Base-by-base conservation (phyloP, 1,284 basidiomycete genomes). In the Volvariella volvacea region DNA sequence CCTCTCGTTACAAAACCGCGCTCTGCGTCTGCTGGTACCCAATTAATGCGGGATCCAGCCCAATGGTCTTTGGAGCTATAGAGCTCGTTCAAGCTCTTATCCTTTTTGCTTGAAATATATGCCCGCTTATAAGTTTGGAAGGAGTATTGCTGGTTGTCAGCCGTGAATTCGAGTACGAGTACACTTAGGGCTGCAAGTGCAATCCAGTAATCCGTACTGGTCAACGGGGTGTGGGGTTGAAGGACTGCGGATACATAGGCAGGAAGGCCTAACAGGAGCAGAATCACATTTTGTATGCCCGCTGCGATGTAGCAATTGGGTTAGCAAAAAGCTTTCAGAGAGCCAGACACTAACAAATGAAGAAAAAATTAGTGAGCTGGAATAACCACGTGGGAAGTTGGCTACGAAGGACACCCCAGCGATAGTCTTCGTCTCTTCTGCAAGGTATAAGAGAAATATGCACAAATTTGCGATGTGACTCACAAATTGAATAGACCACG, bases 101-200 rank as follows among this genome's bases (percentile, higher is more conserved):
- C 70, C 41, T 60, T 58, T 34, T 63, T 56, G 25, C 54, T 46
- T 1, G 61, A 57, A 15, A 66, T 42, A 46, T 60, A 56, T 0
- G 70, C 69, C 48, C 81, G 78, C 65, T 98, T 97, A 66, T 80
- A 89, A 4, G 78, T 78, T 52, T 88, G 85, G 61, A 78, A 96
- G 2, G 80, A 77, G 63, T 80, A 93, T 59, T 97, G 94, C 59
- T 94, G 89, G 55, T 94, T 91, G 62, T 98, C 94, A 3, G 92
- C 78, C 1, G 75, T 78, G 63, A 89, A 91, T 59, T 97, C 92
- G 39, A 81, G 52, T 2, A 66, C 68, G 33, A 92, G 62, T 22
- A 79, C 70, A 31, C 78, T 47, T 12, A 92, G 63, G 3, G 80
- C 78, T 0, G 85, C 60, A 0, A 63, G 59, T 1, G 80, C 71